Percentiles rank a stretch among this genome's conserved stretches.
These are phyloP conservation scores for Aspergillus calidoustus DNA, from an alignment of 2,329 filamentous ascomycete species.

Conservation along the genomic window DNA sequence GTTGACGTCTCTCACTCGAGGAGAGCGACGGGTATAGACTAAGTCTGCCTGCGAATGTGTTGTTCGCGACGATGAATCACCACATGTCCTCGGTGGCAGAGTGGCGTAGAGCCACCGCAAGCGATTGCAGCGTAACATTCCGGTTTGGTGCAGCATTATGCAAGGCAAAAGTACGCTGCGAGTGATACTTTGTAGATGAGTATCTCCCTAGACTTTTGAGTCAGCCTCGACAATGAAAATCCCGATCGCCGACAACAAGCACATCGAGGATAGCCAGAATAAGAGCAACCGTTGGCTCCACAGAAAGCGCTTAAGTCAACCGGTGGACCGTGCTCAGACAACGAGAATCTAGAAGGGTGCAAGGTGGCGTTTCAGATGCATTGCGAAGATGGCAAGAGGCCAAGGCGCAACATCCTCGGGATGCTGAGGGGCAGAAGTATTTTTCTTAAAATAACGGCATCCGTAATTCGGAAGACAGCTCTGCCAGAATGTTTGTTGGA, in stretches of 20 bases:
- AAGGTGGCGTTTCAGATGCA: conserved; percentile 12
- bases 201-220: not conserved
- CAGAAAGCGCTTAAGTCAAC: conserved; percentile 26
- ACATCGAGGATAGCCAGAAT: conserved; percentile 3
- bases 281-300: conserved; percentile 10
- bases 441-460: not conserved
- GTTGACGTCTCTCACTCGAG: not conserved
- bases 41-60: not conserved
- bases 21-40: not conserved
- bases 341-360: conserved; percentile 6
- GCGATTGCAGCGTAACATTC: not conserved
- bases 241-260: not conserved
- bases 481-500: conserved; percentile 3
- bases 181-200: not conserved
- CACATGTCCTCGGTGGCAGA: not conserved
- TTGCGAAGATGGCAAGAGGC: conserved; percentile 12
- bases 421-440: conserved; percentile 11
- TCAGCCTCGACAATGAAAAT: not conserved
- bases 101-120: not conserved
- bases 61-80: not conserved
- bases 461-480: conserved; percentile 1
- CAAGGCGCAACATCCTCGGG: conserved; percentile 19
- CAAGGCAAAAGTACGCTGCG: conserved; percentile 12
- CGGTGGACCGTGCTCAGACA: conserved; percentile 20
- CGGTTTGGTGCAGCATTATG: not conserved